Evolutionary conservation across 306 rosid species (phyloP).

Genomic region (Hippophae gyantsensis): DNA sequence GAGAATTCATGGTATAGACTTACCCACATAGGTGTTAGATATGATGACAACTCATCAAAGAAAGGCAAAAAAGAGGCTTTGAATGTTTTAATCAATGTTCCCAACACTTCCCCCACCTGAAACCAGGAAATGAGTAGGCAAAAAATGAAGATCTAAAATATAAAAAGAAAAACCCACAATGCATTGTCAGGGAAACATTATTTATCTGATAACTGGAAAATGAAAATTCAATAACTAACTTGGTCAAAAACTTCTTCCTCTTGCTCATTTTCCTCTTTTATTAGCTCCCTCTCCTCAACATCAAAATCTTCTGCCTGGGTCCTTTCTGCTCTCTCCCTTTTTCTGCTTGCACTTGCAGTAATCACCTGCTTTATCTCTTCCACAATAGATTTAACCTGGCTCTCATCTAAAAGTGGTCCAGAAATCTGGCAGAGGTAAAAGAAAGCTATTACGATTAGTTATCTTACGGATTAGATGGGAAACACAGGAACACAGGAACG

Average conservation of each 20-base stretch:
- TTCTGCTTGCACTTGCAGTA: slow-evolving; percentile 90
- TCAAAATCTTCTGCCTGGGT: slow-evolving; percentile 94
- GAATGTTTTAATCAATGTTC: slow-evolving; percentile 93
- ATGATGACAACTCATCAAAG: slow-evolving; percentile 83
- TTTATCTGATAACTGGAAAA: neutral
- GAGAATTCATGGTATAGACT: slow-evolving; percentile 22
- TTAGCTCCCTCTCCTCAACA: slow-evolving; percentile 80
- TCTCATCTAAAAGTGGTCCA: slow-evolving; percentile 81
- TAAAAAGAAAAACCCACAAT: neutral
- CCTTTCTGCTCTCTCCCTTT: slow-evolving; percentile 79
- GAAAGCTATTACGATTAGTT: neutral
- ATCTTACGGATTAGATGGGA: neutral
- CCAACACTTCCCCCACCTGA: slow-evolving; percentile 97
- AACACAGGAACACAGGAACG: neutral
- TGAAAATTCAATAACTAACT: slow-evolving; percentile 36
- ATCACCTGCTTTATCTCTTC: slow-evolving; percentile 90
- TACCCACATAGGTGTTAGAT: slow-evolving; percentile 99
- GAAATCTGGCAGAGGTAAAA: slow-evolving; percentile 45
- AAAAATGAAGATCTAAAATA: neutral
- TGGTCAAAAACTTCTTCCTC: slow-evolving; percentile 99
- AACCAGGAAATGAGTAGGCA: slow-evolving; percentile 5
- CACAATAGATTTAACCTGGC: slow-evolving; percentile 74
- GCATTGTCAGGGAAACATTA: neutral
- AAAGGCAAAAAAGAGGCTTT: slow-evolving; percentile 90
- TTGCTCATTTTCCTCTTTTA: slow-evolving; percentile 96